Evolutionary conservation across 1,139 yeast genomes (phyloP), one percentile per base, ranked within the genome.

Genomic region (Candida smagusa): DNA sequence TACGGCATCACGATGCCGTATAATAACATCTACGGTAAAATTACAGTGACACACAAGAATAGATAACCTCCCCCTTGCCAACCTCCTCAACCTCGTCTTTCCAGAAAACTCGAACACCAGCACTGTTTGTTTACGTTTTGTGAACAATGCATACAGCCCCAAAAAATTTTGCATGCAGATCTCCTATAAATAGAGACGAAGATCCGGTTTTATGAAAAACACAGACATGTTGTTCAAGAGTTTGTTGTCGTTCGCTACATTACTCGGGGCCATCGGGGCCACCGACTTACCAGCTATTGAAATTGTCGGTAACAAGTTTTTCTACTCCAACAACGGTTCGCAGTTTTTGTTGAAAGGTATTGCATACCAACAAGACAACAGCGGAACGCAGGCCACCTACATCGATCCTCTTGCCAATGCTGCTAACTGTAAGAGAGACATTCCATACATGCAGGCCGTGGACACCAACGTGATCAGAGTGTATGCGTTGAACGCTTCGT

Each of bases 301-400:
- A 52, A 71, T 80, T 44, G 69, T 70, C 33, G 90, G 90, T 39
- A 83, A 81, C 71, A 82, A 86, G 61, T 87, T 87, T 62, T 87
- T 76, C 68, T 85, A 74, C 71, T 68, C 84, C 45, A 79, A 79
- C 61, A 82, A 83, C 58, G 89, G 90, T 30, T 73, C 90, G 38
- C 94, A 87, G 59, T 87, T 87, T 65, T 83, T 80, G 65, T 77
- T 87, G 62, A 77, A 65, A 55, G 94, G 94, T 65, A 72, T 84
- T 47, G 94, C 92, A 35, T 84, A 84, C 63, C 94, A 84, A 61
- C 77, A 82, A 47, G 83, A 84, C 60, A 40, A 46, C 9, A 72
- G 77, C 33, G 77, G 79, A 53, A 59, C 71, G 34, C 68, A 82
- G 28, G 52, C 45, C 9, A 22, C 44, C n/a, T 55, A 42, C 37